A percentile compares a stretch with the other conserved stretches of the same genome.
Conservation (phyloP, 305 asterid species). For the Fraxinus platypoda region DNA sequence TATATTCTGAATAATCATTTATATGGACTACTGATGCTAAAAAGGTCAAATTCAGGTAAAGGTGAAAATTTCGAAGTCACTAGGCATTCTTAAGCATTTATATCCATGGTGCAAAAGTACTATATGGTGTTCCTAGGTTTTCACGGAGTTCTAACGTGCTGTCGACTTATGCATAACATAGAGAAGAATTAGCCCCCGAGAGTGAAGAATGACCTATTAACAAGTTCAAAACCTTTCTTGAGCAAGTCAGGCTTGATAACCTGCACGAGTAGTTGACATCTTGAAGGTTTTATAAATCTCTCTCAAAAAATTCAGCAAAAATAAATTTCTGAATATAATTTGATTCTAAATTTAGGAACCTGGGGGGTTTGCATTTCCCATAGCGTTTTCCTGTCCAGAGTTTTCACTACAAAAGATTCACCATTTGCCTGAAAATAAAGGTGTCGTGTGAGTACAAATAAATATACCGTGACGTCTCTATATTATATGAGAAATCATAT, state of each 20-base stretch:
- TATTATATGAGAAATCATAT: background rate
- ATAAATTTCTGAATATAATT: background rate
- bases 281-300: background rate
- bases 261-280: slow-evolving; percentile 36
- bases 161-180: background rate
- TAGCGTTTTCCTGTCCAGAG: slow-evolving; percentile 76
- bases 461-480: background rate
- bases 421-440: slow-evolving; percentile 63
- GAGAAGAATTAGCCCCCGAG: background rate
- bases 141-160: background rate
- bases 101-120: background rate
- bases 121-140: background rate
- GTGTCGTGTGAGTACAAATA: background rate
- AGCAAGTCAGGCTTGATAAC: slow-evolving; percentile 86
- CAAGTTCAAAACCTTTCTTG: slow-evolving; percentile 85
- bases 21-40: background rate
- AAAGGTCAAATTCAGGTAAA: background rate
- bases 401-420: slow-evolving; percentile 79
- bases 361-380: slow-evolving; percentile 99
- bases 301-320: slow-evolving; percentile 3
- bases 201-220: slow-evolving; percentile 51
- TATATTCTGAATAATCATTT: background rate
- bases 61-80: background rate
- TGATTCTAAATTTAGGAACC: slow-evolving; percentile 39
- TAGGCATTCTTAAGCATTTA: background rate